Base-by-base conservation (phyloP, 2,329 filamentous ascomycete genomes). In the Chlorencoelia australis region DNA sequence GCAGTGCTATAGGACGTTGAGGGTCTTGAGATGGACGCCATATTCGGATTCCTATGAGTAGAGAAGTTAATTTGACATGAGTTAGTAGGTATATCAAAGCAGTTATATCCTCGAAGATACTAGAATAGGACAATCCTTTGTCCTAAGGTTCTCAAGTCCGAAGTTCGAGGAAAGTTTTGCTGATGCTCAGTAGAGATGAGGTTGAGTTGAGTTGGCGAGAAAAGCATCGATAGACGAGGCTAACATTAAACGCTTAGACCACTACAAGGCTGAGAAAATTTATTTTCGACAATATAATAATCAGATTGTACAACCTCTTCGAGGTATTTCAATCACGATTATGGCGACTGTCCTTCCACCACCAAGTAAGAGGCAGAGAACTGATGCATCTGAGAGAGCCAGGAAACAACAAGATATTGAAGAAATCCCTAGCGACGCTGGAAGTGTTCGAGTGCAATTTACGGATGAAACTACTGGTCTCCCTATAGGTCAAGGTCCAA, bases 321-420 rank as follows among this genome's bases (percentile, higher is more conserved):
- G 14, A 16, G 14, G 20, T 4, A 3, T 17, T 24, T 21, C 13
- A 21, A 27, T 11, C 8, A 18, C 27, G 4, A 54, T 22, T 10
- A 94, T 94, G 86, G 75, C 86, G 49, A 94, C 86, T 4, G 63
- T 88, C 31, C 59, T 80, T 5, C 86, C 86, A n/a, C 86, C 84
- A 30, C 84, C 85, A 4, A 88, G 80, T 35, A 96, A 95, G 62
- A 76, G 87, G 44, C 87, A 94, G 57, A 82, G 79, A 60, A 75
- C 81, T 33, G 84, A 84, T 49, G 71, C 72, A 15, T 69, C 81
- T 26, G 83, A 85, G 49, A 76, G 75, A 52, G 73, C 82, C 6
- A 71, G 77, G 46, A 65, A 75, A 30, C 86, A 94, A 55, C 80
- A 91, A 55, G 79, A 88, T 63, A 71, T 89, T 34, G 65, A 72